Conservation (phyloP, 305 asterid genomes). For the Caryopteris hybrid region DNA sequence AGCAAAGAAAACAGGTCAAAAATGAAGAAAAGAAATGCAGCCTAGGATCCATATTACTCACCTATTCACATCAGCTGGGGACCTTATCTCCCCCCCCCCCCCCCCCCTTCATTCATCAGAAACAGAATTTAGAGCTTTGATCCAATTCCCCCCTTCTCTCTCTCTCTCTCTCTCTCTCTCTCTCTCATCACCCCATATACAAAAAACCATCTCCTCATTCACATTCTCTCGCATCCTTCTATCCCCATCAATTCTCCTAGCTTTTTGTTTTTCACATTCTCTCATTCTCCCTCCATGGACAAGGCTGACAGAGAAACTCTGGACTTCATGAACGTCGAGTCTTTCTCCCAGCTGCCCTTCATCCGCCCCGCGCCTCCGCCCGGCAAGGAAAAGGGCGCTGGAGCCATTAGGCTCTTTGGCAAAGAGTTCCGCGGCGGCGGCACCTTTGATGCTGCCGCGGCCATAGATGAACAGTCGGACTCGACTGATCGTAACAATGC, state of each 20-base stretch:
- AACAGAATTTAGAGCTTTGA: slow-evolving; percentile 17
- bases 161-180: not conserved
- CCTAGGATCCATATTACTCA: slow-evolving; percentile 29
- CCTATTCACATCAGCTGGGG: slow-evolving; percentile 18
- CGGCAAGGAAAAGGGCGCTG: slow-evolving; percentile 27
- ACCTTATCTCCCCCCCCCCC: slow-evolving; percentile 14
- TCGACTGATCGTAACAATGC: not conserved
- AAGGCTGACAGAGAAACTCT: slow-evolving; percentile 60
- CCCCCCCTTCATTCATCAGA: not conserved
- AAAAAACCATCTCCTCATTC: too few relatives aligned
- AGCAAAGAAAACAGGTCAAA: not conserved
- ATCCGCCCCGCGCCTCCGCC: slow-evolving; percentile 55
- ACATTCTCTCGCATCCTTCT: too few relatives aligned
- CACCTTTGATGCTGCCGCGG: too few relatives aligned
- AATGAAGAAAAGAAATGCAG: not conserved
- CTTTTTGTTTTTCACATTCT: not conserved
- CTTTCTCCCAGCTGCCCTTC: slow-evolving; percentile 91
- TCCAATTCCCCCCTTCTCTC: slow-evolving; percentile 3
- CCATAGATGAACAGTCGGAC: not conserved
- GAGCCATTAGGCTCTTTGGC: slow-evolving; percentile 70
- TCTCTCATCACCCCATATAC: too few relatives aligned
- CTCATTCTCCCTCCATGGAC: slow-evolving; percentile 43
- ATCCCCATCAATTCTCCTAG: too few relatives aligned
- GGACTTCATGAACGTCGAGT: slow-evolving; percentile 80
- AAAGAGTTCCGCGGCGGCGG: slow-evolving; percentile 52